Evolutionary conservation across 2,329 filamentous ascomycete species (phyloP).

Genomic region (Raffaelea arxii): DNA sequence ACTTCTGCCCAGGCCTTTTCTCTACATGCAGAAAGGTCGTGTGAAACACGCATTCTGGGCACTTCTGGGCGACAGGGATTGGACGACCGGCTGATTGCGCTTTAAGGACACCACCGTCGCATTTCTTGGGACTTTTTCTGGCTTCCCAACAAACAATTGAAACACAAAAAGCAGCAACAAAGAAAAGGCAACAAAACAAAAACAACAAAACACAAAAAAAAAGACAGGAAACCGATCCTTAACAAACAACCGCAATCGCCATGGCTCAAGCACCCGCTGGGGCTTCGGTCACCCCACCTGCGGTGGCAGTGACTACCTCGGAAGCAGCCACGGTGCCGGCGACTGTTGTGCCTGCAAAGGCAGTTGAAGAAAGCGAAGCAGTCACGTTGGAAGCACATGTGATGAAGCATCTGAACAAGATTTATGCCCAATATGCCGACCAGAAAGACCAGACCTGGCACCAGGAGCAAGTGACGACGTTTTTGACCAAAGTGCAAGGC

Average conservation of each 20-base stretch:
- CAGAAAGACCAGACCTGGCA: constrained; percentile 32
- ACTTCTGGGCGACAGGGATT: too few species aligned
- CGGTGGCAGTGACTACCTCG: neutral
- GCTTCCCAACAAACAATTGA: neutral
- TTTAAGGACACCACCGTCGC: too few species aligned
- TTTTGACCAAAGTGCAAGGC: constrained; percentile 34
- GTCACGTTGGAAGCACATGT: constrained; percentile 26
- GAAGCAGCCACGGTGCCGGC: neutral
- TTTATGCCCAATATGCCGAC: constrained; percentile 36
- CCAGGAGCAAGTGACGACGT: constrained; percentile 32
- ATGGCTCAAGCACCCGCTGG: neutral
- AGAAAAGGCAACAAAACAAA: neutral
- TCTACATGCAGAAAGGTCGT: too few species aligned
- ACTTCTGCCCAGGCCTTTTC: too few species aligned
- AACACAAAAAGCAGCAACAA: neutral
- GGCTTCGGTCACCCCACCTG: neutral
- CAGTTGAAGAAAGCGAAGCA: neutral
- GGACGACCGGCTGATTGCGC: too few species aligned
- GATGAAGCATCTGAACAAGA: constrained; percentile 31
- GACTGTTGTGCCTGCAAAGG: neutral
- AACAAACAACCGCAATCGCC: neutral
- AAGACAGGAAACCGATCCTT: neutral
- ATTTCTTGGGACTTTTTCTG: too few species aligned
- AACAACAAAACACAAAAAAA: neutral
- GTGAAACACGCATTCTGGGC: too few species aligned